Percentiles rank a stretch among this genome's conserved stretches.
phyloP scores from a whole-genome alignment of 208 protist genomes.

The Acanthamoeba healyi region DNA sequence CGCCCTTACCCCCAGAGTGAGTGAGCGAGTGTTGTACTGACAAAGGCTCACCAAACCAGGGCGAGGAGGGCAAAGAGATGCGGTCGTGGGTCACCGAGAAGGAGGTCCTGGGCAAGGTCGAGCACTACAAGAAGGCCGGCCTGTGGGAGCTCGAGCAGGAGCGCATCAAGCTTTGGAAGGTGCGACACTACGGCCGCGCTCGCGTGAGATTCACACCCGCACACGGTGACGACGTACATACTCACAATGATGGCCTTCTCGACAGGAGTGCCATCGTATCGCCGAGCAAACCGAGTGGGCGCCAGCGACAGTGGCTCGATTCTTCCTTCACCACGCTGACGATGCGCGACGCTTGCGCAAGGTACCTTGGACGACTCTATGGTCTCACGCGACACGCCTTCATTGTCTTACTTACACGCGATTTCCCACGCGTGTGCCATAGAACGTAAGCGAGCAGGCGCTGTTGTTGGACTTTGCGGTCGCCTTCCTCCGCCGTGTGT shows the following conservation, averaged over 20 bases:
- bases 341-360: neutral
- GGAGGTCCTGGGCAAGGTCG: constrained; percentile 21
- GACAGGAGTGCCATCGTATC: constrained; percentile 25
- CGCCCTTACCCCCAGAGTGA: neutral
- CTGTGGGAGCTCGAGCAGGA: constrained; percentile 21
- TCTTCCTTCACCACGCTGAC: constrained; percentile 57
- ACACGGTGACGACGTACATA: neutral
- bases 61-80: constrained; percentile 38
- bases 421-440: neutral
- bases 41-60: neutral
- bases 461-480: neutral
- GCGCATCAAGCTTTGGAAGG: constrained; percentile 36
- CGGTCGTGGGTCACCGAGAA: constrained; percentile 27
- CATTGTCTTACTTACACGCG: no score
- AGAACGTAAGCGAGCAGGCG: neutral
- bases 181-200: neutral
- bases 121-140: constrained; percentile 17
- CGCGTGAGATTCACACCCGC: no score
- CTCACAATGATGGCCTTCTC: neutral
- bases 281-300: constrained; percentile 48
- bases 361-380: neutral
- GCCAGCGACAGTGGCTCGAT: neutral
- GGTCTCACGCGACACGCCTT: neutral
- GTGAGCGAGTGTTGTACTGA: no score
- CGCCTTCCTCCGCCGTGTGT: neutral